Evolutionary conservation across 208 protist genomes (phyloP), one percentile per base, ranked within the genome.

Genomic region (Trypanosoma theileri): DNA sequence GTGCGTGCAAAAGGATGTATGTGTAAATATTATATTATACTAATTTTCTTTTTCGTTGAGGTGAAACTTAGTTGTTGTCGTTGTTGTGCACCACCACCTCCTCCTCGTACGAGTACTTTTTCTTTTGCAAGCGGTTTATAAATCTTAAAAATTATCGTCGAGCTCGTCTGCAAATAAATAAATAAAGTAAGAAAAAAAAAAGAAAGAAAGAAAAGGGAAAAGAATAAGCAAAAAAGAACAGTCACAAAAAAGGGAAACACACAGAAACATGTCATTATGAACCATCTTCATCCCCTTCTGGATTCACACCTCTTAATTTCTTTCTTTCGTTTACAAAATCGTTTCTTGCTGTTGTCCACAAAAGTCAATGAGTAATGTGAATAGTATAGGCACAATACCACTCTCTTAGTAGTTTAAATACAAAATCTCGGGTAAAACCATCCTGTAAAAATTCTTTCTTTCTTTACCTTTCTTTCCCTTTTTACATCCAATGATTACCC

Each of bases 131-230:
- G 22, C 28, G 11, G 12, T 45, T 59, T 19, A 40, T 41, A 17
- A 16, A 40, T 44, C 4, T 4, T 59, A 21, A n/a, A 66, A 28
- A 22, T 28, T 66, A 21, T 44, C 44, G 44, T 53, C 16, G 8
- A 56, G 22, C 26, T 11, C 24, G 16, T 66, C 28, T 45, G 7
- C 59, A 40, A 28, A 16, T 35, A 55, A 17, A 21, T 19, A 42
- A 40, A 6, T 9, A 42, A 55, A 24, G 7, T 21, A 35, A 59
- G 0, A 59, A 45, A 42, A 59, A 45, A 28, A 45, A 21, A 28
- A 45, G 55, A 59, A 35, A 35, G 12, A 44, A 65, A 52, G 46
- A 65, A 42, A 35, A 55, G 54, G 12, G 9, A 42, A 41, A 17
- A 35, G 10, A 58, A n/a, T 13, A 58, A 58, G 40, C 14, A 28